Evolutionary conservation across 2,329 filamentous ascomycete species (phyloP).

Genomic region (Botryosphaeria agaves): DNA sequence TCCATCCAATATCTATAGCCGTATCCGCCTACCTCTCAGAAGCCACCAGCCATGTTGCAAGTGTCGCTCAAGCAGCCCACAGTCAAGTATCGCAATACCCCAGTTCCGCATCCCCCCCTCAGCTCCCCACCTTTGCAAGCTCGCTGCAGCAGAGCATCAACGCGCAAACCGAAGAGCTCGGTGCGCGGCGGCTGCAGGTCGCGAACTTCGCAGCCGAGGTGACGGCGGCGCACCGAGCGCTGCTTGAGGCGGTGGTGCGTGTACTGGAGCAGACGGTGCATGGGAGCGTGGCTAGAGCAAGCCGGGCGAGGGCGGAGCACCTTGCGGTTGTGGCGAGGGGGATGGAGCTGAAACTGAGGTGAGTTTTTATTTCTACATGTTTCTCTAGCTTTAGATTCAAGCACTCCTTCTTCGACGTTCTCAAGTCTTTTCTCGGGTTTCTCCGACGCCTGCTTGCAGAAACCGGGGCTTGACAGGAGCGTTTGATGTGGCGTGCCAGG

Average conservation of each 20-base stretch:
- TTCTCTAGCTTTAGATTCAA: background rate
- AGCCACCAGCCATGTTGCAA: constrained; percentile 14
- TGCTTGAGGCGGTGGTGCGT: constrained; percentile 21
- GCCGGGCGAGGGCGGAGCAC: constrained; percentile 24
- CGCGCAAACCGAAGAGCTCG: constrained; percentile 10
- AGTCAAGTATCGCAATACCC: constrained; percentile 4
- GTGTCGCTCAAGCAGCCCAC: constrained; percentile 8
- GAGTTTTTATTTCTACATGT: background rate
- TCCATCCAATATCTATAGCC: constrained; percentile 14
- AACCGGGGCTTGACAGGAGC: too few species aligned
- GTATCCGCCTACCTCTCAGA: constrained; percentile 16
- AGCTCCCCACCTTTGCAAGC: constrained; percentile 6
- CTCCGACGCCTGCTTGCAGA: background rate
- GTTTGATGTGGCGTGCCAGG: too few species aligned
- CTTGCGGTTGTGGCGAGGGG: constrained; percentile 22
- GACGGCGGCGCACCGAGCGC: constrained; percentile 17
- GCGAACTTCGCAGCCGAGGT: constrained; percentile 16
- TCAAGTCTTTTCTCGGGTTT: background rate
- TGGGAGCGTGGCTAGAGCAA: constrained; percentile 22
- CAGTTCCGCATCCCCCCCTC: too few species aligned
- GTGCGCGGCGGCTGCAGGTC: constrained; percentile 13
- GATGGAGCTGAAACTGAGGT: constrained; percentile 21
- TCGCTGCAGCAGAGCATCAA: constrained; percentile 2
- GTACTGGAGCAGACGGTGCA: constrained; percentile 30
- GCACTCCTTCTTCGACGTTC: background rate